Conservation (phyloP, 306 rosid genomes). For the Acmispon strigosus region DNA sequence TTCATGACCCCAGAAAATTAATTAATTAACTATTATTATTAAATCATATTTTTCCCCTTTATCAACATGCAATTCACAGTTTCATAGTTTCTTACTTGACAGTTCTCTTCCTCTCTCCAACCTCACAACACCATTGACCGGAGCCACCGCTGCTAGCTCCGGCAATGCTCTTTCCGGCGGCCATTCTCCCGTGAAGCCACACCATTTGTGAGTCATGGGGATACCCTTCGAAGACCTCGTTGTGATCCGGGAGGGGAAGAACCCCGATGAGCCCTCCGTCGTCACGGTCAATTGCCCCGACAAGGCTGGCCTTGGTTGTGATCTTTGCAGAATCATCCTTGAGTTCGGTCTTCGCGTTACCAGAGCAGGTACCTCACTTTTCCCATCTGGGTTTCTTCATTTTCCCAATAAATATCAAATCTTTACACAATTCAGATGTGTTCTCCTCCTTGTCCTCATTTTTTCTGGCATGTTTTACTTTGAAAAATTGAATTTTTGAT, state of each 20-base stretch:
- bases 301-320: slow-evolving; percentile 81
- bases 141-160: slow-evolving; percentile 30
- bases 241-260: slow-evolving; percentile 41
- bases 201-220: slow-evolving; percentile 39
- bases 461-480: not conserved
- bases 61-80: no score
- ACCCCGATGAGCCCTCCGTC: slow-evolving; percentile 36
- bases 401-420: not conserved
- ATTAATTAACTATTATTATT: no score
- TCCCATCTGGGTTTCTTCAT: not conserved
- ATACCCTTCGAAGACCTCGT: slow-evolving; percentile 61
- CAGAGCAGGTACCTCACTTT: slow-evolving; percentile 45
- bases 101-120: not conserved
- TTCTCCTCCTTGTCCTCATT: no score
- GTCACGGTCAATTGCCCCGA: slow-evolving; percentile 82
- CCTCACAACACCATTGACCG: not conserved
- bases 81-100: not conserved
- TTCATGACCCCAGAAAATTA: no score
- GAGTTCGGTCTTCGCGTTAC: slow-evolving; percentile 67
- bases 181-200: not conserved
- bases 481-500: not conserved
- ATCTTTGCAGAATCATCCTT: slow-evolving; percentile 58
- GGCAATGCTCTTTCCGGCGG: slow-evolving; percentile 7
- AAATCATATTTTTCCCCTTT: no score
- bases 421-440: not conserved